Percentiles rank a stretch among this genome's conserved stretches.
Evolutionary conservation across 371 early-diverging fungal species (phyloP).

Genomic region (Umbelopsis sp.): DNA sequence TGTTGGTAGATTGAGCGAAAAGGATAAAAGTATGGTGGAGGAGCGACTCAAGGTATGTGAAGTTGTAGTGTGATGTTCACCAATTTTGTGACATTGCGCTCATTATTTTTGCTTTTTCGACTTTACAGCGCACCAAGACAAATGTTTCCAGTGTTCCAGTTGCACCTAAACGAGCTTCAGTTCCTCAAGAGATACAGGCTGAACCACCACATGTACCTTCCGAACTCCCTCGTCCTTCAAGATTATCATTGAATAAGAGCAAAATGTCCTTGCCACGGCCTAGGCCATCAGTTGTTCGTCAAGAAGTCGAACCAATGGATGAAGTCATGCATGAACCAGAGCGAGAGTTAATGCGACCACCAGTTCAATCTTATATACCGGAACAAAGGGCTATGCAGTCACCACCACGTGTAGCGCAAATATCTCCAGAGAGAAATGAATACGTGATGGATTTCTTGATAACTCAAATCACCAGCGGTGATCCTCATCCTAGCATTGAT

Average conservation of each 20-base stretch:
- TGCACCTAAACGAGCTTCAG: constrained; percentile 24
- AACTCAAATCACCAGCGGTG: constrained; percentile 76
- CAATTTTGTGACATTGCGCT: background rate
- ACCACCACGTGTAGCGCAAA: constrained; percentile 17
- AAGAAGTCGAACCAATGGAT: constrained; percentile 56
- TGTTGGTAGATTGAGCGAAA: constrained; percentile 75
- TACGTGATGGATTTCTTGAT: constrained; percentile 71
- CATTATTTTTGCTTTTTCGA: background rate
- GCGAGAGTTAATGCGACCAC: constrained; percentile 8
- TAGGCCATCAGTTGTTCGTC: constrained; percentile 25
- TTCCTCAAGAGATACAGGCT: constrained; percentile 19
- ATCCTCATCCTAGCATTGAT: constrained; percentile 71
- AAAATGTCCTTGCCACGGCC: constrained; percentile 26
- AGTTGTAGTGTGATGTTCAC: background rate
- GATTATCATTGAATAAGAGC: constrained; percentile 20
- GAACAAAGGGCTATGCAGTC: constrained; percentile 29
- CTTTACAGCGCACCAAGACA: constrained; percentile 6
- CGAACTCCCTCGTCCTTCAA: constrained; percentile 24
- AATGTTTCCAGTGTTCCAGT: constrained; percentile 23
- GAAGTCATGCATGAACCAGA: constrained; percentile 42
- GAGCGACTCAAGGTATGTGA: constrained; percentile 71
- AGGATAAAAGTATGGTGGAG: constrained; percentile 78
- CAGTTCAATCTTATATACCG: constrained; percentile 28
- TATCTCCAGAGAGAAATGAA: constrained; percentile 30
- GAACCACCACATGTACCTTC: constrained; percentile 20